These are phyloP conservation scores for Coemansia sp. DNA, from an alignment of 371 early-diverging fungal genomes.

Conservation along the genomic window DNA sequence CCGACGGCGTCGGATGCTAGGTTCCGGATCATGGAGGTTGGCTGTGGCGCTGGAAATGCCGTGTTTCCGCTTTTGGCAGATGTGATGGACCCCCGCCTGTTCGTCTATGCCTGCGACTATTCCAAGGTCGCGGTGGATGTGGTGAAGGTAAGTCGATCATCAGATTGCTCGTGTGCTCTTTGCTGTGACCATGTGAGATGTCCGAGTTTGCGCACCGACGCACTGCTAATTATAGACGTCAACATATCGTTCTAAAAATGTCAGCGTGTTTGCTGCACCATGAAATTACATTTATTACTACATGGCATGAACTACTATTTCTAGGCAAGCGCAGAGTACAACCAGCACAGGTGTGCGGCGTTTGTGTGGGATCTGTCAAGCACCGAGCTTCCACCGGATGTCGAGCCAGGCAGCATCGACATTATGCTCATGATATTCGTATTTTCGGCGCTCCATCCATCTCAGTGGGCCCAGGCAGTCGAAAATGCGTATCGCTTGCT, in stretches of 20 bases:
- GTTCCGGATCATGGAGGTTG: constrained; percentile 64
- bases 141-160: constrained; percentile 51
- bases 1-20: constrained; percentile 1
- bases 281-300: constrained; percentile 5
- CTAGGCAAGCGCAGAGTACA: constrained; percentile 58
- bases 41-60: constrained; percentile 74
- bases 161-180: neutral
- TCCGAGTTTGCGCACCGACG: neutral
- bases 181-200: neutral
- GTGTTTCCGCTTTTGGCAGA: constrained; percentile 66
- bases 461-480: constrained; percentile 54
- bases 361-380: constrained; percentile 81
- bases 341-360: constrained; percentile 66
- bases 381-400: constrained; percentile 58
- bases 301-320: constrained; percentile 1
- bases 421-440: constrained; percentile 72
- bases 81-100: constrained; percentile 51
- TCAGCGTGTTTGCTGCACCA: neutral
- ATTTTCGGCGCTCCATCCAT: constrained; percentile 68
- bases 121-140: constrained; percentile 62
- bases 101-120: constrained; percentile 66
- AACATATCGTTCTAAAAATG: neutral
- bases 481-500: constrained; percentile 56
- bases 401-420: constrained; percentile 65
- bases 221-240: constrained; percentile 5